Conservation (phyloP, 1,284 basidiomycete genomes). For the Tranzscheliella williamsii region DNA sequence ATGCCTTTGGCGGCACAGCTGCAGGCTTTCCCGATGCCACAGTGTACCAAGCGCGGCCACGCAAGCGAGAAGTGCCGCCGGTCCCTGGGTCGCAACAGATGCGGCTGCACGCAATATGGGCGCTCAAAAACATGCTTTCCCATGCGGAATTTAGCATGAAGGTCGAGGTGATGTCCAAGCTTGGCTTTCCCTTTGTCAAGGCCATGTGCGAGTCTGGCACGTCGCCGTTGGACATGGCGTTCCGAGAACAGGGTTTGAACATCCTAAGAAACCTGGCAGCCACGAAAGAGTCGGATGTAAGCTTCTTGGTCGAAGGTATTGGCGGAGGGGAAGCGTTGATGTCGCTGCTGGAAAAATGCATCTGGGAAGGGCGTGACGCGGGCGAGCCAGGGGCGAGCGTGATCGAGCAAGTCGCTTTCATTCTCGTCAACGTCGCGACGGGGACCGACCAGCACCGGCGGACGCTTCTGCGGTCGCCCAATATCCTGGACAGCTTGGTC, state of each 20-base stretch:
- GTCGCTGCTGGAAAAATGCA: constrained; percentile 39
- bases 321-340: constrained; percentile 40
- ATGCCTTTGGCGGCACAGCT: not conserved
- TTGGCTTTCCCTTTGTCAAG: constrained; percentile 23
- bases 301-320: constrained; percentile 32
- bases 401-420: constrained; percentile 49
- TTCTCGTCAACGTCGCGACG: constrained; percentile 53
- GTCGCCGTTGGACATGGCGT: constrained; percentile 13
- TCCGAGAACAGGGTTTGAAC: constrained; percentile 53
- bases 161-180: constrained; percentile 24
- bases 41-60: too few relatives aligned
- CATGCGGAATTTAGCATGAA: constrained; percentile 35
- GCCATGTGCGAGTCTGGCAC: constrained; percentile 8
- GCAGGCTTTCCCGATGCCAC: not conserved
- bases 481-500: constrained; percentile 46
- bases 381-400: constrained; percentile 28
- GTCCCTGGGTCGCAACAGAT: constrained; percentile 27
- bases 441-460: constrained; percentile 37
- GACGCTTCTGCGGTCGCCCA: constrained; percentile 32
- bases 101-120: constrained; percentile 53
- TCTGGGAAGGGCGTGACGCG: constrained; percentile 36
- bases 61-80: not conserved
- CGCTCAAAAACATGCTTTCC: constrained; percentile 54
- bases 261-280: constrained; percentile 51
- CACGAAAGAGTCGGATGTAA: constrained; percentile 37